Conservation (phyloP, 306 rosid species). For the Myrica gale region DNA sequence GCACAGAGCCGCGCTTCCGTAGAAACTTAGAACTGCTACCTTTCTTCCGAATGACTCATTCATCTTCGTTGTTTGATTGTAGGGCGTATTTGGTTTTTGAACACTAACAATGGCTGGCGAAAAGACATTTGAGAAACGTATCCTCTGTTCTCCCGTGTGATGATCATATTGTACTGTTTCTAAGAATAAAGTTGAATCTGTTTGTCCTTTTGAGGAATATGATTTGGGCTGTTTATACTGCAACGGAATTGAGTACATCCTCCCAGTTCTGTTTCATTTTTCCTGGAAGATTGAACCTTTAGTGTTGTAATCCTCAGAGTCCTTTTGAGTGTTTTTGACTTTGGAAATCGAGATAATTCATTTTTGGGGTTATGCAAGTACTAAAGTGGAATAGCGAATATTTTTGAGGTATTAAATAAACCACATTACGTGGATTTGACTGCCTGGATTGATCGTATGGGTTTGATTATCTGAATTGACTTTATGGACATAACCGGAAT, state of each 20-base stretch:
- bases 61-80: constrained; percentile 13
- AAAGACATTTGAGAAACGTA: constrained; percentile 39
- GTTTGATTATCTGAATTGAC: background rate
- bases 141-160: constrained; percentile 14
- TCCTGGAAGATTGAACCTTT: background rate
- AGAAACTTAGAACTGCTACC: background rate
- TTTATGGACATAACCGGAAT: background rate
- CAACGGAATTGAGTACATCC: background rate
- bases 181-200: background rate
- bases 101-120: constrained; percentile 38
- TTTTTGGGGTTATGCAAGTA: background rate
- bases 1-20: background rate
- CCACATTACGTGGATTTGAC: background rate
- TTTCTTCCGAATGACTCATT: background rate
- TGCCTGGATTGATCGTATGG: background rate
- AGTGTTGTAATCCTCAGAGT: too few relatives aligned
- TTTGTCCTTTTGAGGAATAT: background rate
- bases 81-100: constrained; percentile 15
- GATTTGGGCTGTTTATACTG: background rate
- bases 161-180: background rate
- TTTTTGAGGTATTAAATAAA: background rate
- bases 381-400: background rate
- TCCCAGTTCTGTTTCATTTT: background rate
- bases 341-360: too few relatives aligned
- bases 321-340: too few relatives aligned